phyloP scores from a whole-genome alignment of 1,284 basidiomycete species.

The Gomphus sp. region DNA sequence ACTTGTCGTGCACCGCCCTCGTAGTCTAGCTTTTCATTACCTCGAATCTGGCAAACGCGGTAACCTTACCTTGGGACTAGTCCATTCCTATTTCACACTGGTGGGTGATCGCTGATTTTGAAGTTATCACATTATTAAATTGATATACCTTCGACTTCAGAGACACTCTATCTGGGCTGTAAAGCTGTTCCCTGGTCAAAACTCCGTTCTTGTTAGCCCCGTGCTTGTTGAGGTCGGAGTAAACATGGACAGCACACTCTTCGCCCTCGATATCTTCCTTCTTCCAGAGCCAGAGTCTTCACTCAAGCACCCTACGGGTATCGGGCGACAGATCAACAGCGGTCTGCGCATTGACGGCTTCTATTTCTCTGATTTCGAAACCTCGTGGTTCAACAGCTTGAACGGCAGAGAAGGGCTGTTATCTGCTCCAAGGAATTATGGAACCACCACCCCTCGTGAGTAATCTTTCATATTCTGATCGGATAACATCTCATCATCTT shows the following conservation, averaged over 20 bases:
- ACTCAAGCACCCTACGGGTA: not conserved
- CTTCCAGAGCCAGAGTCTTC: no score
- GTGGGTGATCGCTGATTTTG: not conserved
- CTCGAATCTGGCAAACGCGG: not conserved
- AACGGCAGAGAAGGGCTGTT: conserved; percentile 67
- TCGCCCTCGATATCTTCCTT: no score
- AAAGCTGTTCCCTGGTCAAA: not conserved
- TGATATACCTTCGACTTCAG: not conserved
- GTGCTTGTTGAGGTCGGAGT: not conserved
- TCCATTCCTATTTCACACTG: not conserved
- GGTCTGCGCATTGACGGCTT: conserved; percentile 2
- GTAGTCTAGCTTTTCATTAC: not conserved
- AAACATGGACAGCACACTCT: no score
- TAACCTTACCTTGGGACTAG: not conserved
- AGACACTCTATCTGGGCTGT: not conserved
- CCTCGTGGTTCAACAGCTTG: not conserved
- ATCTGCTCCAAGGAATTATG: conserved; percentile 26
- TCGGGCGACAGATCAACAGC: not conserved
- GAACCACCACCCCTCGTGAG: not conserved
- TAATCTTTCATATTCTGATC: not conserved
- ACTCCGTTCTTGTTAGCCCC: not conserved
- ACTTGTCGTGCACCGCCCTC: conserved; percentile 1
- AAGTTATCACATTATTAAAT: not conserved
- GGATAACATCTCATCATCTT: not conserved
- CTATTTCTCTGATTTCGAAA: conserved; percentile 3